A percentile compares a stretch with the other conserved stretches of the same genome.
Evolutionary conservation across 2,329 filamentous ascomycete species (phyloP).

Genomic region (Lecanicillium sp.): DNA sequence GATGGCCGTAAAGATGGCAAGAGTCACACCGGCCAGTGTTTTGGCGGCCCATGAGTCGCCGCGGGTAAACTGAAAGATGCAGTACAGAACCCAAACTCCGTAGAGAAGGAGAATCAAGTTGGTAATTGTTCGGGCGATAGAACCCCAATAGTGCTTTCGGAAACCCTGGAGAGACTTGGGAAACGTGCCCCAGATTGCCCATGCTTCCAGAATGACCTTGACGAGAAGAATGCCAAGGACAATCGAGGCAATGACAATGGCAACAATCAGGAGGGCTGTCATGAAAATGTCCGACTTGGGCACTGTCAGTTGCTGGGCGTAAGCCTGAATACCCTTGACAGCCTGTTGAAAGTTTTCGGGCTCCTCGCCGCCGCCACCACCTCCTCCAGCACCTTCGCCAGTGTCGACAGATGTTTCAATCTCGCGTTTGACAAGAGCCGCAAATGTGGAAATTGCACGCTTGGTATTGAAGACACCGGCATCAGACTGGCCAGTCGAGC

Average conservation of each 20-base stretch:
- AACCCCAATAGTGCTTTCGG: constrained; percentile 93
- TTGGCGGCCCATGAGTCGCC: constrained; percentile 95
- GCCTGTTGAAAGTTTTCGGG: constrained; percentile 31
- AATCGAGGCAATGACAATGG: constrained; percentile 76
- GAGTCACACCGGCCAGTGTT: constrained; percentile 69
- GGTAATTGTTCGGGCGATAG: constrained; percentile 81
- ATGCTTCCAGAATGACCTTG: constrained; percentile 85
- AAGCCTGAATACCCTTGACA: constrained; percentile 72
- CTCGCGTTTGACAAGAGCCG: constrained; percentile 44
- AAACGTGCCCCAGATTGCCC: constrained; percentile 84
- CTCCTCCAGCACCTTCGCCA: constrained; percentile 10
- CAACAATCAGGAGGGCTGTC: constrained; percentile 83
- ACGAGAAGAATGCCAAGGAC: constrained; percentile 79
- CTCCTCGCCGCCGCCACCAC: constrained; percentile 12
- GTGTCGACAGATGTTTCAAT: constrained; percentile 37
- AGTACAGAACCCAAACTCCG: constrained; percentile 92
- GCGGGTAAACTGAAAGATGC: constrained; percentile 87
- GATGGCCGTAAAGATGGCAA: constrained; percentile 70
- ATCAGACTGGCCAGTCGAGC: constrained; percentile 37
- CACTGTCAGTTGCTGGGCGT: constrained; percentile 74
- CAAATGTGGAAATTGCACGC: constrained; percentile 41
- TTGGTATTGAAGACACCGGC: constrained; percentile 38
- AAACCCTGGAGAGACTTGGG: constrained; percentile 73
- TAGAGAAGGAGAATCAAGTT: constrained; percentile 87
- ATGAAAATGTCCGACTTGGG: constrained; percentile 91